phyloP scores from a whole-genome alignment of 2,329 filamentous ascomycete species.

The Zymoseptoria tritici region DNA sequence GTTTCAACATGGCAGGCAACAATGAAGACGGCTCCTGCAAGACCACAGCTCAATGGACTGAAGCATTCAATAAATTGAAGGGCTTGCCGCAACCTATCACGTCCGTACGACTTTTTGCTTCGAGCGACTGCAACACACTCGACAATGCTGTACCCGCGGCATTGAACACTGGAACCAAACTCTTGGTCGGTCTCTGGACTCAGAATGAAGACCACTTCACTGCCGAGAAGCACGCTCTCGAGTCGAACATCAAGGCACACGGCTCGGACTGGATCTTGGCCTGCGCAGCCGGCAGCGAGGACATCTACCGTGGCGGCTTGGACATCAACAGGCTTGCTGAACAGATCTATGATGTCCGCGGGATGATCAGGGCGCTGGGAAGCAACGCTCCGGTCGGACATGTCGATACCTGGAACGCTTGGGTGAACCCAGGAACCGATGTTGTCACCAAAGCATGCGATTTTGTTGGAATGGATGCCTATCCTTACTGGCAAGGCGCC shows the following conservation, averaged over 20 bases:
- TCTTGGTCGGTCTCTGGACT: slow-evolving; percentile 60
- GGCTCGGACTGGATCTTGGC: slow-evolving; percentile 55
- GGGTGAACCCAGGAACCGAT: slow-evolving; percentile 52
- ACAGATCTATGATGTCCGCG: slow-evolving; percentile 46
- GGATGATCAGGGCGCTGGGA: slow-evolving; percentile 43
- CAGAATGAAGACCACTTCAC: slow-evolving; percentile 44
- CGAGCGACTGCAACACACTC: slow-evolving; percentile 47
- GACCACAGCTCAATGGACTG: slow-evolving; percentile 30
- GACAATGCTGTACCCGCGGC: slow-evolving; percentile 50
- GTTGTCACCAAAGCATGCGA: slow-evolving; percentile 55
- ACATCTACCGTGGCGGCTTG: slow-evolving; percentile 53
- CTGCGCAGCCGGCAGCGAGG: slow-evolving; percentile 60
- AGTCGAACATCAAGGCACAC: slow-evolving; percentile 48
- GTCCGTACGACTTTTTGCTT: slow-evolving; percentile 58
- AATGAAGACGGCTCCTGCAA: slow-evolving; percentile 36
- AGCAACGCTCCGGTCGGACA: slow-evolving; percentile 51
- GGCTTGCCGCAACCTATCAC: slow-evolving; percentile 48
- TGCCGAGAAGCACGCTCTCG: slow-evolving; percentile 54
- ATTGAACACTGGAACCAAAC: slow-evolving; percentile 50
- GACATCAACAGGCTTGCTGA: slow-evolving; percentile 34
- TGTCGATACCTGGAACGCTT: slow-evolving; percentile 50
- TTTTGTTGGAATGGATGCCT: slow-evolving; percentile 59
- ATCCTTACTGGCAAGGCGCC: slow-evolving; percentile 57
- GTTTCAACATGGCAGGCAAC: slow-evolving; percentile 38
- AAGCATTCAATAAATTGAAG: slow-evolving; percentile 33